These are phyloP conservation scores for Gossypium bickii DNA, from an alignment of 345 rosid species.

Conservation along the genomic window DNA sequence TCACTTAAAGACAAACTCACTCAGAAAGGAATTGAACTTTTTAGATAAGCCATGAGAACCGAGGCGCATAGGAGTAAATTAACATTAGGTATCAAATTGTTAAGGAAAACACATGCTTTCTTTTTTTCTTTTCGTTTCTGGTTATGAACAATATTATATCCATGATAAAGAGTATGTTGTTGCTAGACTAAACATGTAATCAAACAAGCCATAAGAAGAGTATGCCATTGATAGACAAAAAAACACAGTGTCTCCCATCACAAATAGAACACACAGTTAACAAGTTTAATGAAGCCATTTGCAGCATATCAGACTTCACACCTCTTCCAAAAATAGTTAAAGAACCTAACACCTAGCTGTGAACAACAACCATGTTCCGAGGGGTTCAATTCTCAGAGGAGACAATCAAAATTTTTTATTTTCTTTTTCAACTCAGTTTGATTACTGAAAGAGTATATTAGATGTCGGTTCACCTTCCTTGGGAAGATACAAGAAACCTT, in stretches of 20 bases:
- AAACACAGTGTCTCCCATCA: background rate
- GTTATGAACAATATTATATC: background rate
- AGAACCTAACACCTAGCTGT: background rate
- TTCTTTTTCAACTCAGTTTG: constrained; percentile 1
- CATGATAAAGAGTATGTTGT: background rate
- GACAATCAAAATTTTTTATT: background rate
- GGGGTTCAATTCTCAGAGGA: background rate
- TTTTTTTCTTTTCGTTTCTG: background rate
- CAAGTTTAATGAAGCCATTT: background rate
- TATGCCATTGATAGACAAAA: background rate
- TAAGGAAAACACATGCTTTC: background rate
- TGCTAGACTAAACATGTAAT: background rate
- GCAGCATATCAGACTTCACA: background rate
- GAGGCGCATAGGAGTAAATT: background rate
- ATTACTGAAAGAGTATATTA: background rate
- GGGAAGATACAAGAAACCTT: background rate
- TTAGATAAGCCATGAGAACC: background rate
- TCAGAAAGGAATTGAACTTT: background rate
- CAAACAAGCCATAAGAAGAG: background rate
- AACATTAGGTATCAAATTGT: background rate
- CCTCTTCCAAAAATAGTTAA: background rate
- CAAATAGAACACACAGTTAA: background rate
- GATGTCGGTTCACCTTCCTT: background rate
- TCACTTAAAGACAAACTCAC: background rate
- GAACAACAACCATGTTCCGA: background rate